phyloP scores from a whole-genome alignment of 805 yeast genomes.

The Torulaspora gathmanii region DNA sequence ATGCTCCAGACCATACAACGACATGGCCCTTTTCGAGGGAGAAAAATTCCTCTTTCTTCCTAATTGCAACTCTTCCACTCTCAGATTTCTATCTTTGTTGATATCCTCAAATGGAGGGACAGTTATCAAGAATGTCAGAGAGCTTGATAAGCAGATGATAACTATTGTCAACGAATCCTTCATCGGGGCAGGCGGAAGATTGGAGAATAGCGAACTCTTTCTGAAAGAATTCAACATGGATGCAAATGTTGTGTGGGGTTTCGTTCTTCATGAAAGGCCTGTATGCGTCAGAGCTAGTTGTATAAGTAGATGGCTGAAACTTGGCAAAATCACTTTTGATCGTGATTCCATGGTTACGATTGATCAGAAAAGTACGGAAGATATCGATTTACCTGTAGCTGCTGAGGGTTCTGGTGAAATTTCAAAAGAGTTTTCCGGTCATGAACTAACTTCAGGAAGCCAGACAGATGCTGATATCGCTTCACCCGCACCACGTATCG shows the following conservation, averaged over 20 bases:
- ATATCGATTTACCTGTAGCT: background rate
- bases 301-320: conserved; percentile 22
- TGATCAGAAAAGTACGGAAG: background rate
- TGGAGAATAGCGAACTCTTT: conserved; percentile 20
- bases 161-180: conserved; percentile 28
- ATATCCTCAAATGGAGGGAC: conserved; percentile 24
- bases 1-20: too few species aligned
- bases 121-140: conserved; percentile 6
- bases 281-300: conserved; percentile 15
- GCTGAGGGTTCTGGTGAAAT: background rate
- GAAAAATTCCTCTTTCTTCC: conserved; percentile 21
- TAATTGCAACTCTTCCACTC: conserved; percentile 15
- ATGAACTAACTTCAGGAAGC: background rate
- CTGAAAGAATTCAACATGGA: conserved; percentile 21
- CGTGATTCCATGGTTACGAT: conserved; percentile 3
- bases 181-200: conserved; percentile 12
- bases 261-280: conserved; percentile 9
- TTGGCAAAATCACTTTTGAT: conserved; percentile 2
- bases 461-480: conserved; percentile 3
- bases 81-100: conserved; percentile 16
- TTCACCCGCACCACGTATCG: background rate
- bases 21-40: conserved; percentile 6
- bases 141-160: conserved; percentile 9
- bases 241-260: conserved; percentile 8
- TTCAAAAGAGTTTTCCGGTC: background rate